Evolutionary conservation across 2,329 filamentous ascomycete genomes (phyloP), one percentile per base, ranked within the genome.

Genomic region (Fusarium sp.): DNA sequence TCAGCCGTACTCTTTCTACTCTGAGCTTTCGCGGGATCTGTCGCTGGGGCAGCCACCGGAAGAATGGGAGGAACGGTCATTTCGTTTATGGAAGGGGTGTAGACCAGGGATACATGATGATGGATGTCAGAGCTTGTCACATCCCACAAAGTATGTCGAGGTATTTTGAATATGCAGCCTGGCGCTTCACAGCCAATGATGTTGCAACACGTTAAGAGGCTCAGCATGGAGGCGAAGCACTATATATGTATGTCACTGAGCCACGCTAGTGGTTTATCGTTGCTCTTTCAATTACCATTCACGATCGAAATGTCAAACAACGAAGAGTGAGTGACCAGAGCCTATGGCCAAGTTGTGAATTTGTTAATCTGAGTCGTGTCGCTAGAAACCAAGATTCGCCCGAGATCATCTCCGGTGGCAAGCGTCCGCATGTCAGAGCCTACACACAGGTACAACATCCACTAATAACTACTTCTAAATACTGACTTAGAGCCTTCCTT

Each of bases 381-480:
- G 1, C 10, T 15, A 58, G 55, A 20, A 58, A 54, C 30, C 26
- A 37, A 13, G 31, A 9, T 18, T 44, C 55, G n/a, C 16, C 49
- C n/a, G 49, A 57, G 37, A 36, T 55, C 37, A 31, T 53, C 23
- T 28, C 37, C 2, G 55, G 49, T 3, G 49, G 38, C 5, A 55
- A 57, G 8, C 55, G 55, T 16, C 55, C 55, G 15, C 53, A 30
- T 6, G 55, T 46, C 10, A 46, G 28, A 3, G 12, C 26, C 0
- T 46, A 46, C 8, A 9, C 0, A 2, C 0, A 9, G 12, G 42
- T 46, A 46, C 20, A 28, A 10, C 31, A 11, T 8, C 6, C 9
- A 38, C 20, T 11, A 4, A 0, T 0, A 6, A 20, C 9, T 4
- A 3, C 11, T 1, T 8, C 1, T 28, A 1, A 11, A 7, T 16